Evolutionary conservation across 805 yeast genomes (phyloP).

Genomic region (Sugiyamaella lignohabitans): DNA sequence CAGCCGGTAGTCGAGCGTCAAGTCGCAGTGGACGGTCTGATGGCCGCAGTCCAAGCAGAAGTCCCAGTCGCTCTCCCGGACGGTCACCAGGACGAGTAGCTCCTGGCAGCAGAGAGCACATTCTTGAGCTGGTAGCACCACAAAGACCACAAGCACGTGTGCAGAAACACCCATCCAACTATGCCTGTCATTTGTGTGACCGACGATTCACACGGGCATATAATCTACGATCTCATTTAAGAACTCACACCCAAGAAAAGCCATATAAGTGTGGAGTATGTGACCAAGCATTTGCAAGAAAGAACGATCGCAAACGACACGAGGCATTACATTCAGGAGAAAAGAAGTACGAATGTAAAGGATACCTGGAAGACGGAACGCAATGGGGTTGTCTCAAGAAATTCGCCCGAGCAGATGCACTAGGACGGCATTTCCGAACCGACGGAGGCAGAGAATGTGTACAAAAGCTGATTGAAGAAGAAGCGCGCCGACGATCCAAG

Average conservation of each 20-base stretch:
- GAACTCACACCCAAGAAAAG: constrained; percentile 76
- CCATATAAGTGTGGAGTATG: constrained; percentile 64
- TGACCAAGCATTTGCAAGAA: constrained; percentile 63
- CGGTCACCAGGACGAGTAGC: background rate
- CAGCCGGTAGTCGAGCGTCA: background rate
- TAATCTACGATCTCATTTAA: constrained; percentile 80
- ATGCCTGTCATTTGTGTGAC: constrained; percentile 74
- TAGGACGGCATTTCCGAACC: constrained; percentile 68
- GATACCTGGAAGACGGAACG: constrained; percentile 52
- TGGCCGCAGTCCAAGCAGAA: background rate
- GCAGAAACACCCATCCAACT: constrained; percentile 67
- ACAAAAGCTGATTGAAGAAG: constrained; percentile 57
- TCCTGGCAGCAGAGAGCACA: constrained; percentile 41
- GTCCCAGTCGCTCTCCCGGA: background rate
- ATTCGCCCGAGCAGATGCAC: constrained; percentile 73
- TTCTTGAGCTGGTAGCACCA: constrained; percentile 61
- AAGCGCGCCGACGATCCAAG: constrained; percentile 12
- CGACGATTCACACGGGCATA: constrained; percentile 89
- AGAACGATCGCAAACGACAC: constrained; percentile 71
- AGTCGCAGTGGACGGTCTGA: background rate
- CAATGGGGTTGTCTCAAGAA: constrained; percentile 71
- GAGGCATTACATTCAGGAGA: constrained; percentile 69
- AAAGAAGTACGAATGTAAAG: constrained; percentile 63
- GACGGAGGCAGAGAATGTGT: constrained; percentile 70
- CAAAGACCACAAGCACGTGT: constrained; percentile 46